Evolutionary conservation across 192 early-diverging fungal genomes (phyloP), one percentile per base, ranked within the genome.

Genomic region (Chytriomyces sp.): DNA sequence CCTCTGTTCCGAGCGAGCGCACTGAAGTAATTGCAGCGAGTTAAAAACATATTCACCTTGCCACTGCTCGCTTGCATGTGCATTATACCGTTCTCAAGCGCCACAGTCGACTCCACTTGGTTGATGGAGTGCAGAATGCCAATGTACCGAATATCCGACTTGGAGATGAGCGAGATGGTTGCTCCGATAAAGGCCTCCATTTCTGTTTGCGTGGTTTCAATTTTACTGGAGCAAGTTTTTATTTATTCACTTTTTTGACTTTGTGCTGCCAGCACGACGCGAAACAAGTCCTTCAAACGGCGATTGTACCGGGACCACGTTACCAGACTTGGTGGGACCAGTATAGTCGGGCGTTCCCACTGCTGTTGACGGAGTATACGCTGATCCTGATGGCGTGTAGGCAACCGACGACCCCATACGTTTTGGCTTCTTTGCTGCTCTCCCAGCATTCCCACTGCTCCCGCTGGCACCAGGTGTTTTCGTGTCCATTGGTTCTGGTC

Each of bases 1-100:
- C 96, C 82, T 99, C 97, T 1, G 97, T 99, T 71, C 97, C 97
- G 83, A 91, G 93, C n/a, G 95, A 96, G 60, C 91, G 91, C 64
- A 95, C 94, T 94, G 69, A 5, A 28, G 47, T 18, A 59, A n/a
- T 20, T 20, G 9, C 26, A 75, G 26, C 5, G 45, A 46, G 59
- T 69, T 48, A 11, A 77, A 28, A 67, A 82, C 23, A 23, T 77
- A 80, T 18, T 23, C 79, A 69, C 35, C 3, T 35, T 35, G 35
- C 35, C 35, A 35, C 35, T 35, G 35, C 35, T 35, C 35, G 35
- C 20, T 0, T 18, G 6, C 53, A 57, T n/a, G 53, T 57, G 53
- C 0, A 5, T 5, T 45, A 76, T 79, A 94, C 94, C 94, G 83
- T 96, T 87, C 72, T 92, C 91, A 50, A 98, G 89, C n/a, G 95